Evolutionary conservation across 306 rosid genomes (phyloP), one percentile per base, ranked within the genome.

Genomic region (Malus orientalis): DNA sequence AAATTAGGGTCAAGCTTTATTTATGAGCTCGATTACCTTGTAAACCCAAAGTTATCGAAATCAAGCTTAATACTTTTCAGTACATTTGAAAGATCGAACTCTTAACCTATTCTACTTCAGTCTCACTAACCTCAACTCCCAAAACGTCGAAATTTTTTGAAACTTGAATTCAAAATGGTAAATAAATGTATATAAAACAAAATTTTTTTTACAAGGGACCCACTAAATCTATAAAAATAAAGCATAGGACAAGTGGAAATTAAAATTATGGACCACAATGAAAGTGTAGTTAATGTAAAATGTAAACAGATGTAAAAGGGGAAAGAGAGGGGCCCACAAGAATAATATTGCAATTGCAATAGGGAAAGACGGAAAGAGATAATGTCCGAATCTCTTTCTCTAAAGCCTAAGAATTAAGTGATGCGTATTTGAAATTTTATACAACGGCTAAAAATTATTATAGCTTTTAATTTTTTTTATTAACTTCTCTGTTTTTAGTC

Each of bases 381-480:
- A 1, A 6, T 33, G 0, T 33, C 0, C 2, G 38, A 0, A 33
- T 33, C 2, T 33, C 1, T 33, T 2, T 0, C 7, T 33, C 2
- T 0, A 33, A 33, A 33, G 2, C 8, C 38, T 33, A 33, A 33
- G 0, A 7, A 33, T 33, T 33, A 33, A 33, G 38, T 33, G 38
- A 33, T 33, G 1, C 0, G 6, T 0, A 0, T 33, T 33, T 33
- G 2, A 33, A 33, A 33, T 33, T 33, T 33, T 0, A 33, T 33
- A 7, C 0, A 33, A 33, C 8, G 8, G 38, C 0, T 33, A 33
- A 6, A 33, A 5, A 1, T 33, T 33, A 1, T 33, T 33, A 33
- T 33, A 33, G 6, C 7, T 33, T 32, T 4, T 33, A 33, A 33
- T 0, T 5, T 33, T 33, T 33, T 33, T 33, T 4, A 33, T 1